A percentile compares a stretch with the other conserved stretches of the same genome.
phyloP scores from a whole-genome alignment of 2,329 filamentous ascomycete genomes.

The Sordariomycetes sp. region DNA sequence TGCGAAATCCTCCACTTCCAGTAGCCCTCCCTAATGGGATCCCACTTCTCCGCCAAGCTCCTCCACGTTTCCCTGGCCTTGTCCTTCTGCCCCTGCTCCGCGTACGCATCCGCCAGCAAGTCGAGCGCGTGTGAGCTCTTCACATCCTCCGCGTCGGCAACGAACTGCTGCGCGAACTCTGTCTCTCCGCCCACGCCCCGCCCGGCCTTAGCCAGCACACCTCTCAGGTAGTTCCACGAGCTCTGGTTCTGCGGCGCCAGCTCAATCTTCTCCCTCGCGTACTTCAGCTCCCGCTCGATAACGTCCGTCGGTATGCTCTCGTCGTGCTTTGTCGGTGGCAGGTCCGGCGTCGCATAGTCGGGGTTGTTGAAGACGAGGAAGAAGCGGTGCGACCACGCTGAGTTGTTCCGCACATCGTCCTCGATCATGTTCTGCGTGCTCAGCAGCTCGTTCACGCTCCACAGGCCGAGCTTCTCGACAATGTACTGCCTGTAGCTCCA shows the following conservation, averaged over 20 bases:
- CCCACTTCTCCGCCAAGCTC: slow-evolving; percentile 75
- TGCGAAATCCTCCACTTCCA: slow-evolving; percentile 57
- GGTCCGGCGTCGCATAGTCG: slow-evolving; percentile 32
- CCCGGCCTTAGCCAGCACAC: slow-evolving; percentile 60
- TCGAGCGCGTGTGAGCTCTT: slow-evolving; percentile 61
- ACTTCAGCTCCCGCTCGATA: slow-evolving; percentile 67
- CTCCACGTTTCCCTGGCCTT: slow-evolving; percentile 62
- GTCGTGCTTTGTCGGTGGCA: slow-evolving; percentile 42
- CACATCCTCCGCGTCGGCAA: slow-evolving; percentile 38
- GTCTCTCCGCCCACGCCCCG: slow-evolving; percentile 34
- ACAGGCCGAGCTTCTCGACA: slow-evolving; percentile 58
- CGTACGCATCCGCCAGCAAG: slow-evolving; percentile 60
- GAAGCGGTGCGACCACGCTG: slow-evolving; percentile 95
- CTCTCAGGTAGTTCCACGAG: slow-evolving; percentile 85
- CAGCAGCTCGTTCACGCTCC: slow-evolving; percentile 58
- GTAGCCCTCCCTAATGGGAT: slow-evolving; percentile 84
- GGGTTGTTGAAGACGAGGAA: slow-evolving; percentile 75
- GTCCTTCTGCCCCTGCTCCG: slow-evolving; percentile 43
- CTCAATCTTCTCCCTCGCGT: slow-evolving; percentile 62
- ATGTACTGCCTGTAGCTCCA: slow-evolving; percentile 86
- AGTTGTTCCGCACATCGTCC: slow-evolving; percentile 87
- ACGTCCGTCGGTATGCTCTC: slow-evolving; percentile 49
- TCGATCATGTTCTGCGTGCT: slow-evolving; percentile 66
- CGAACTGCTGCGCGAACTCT: slow-evolving; percentile 42
- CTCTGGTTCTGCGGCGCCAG: slow-evolving; percentile 89